Conservation (phyloP, 2,329 filamentous ascomycete genomes). For the Purpureocillium takamizusanense region DNA sequence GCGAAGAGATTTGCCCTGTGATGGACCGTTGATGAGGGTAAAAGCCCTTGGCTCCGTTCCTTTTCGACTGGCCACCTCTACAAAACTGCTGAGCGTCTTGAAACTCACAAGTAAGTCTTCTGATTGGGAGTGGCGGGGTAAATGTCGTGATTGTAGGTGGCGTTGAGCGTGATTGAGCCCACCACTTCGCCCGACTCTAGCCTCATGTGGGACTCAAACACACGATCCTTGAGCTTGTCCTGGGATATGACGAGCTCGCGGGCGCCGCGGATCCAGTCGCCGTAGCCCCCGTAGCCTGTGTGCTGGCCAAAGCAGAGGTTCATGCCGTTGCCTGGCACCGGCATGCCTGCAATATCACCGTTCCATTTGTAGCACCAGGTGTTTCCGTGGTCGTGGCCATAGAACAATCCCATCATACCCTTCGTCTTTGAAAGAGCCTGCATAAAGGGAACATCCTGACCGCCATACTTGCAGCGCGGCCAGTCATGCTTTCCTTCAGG, state of each 20-base stretch:
- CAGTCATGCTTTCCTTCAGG: conserved; percentile 24
- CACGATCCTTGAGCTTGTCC: conserved; percentile 22
- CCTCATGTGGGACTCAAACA: conserved; percentile 51
- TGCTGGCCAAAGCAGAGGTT: conserved; percentile 54
- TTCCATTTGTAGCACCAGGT: conserved; percentile 49
- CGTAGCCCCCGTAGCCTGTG: conserved; percentile 62
- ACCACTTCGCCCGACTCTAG: conserved; percentile 46
- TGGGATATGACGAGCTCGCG: conserved; percentile 44
- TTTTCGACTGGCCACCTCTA: too few relatives aligned
- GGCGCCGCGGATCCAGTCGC: conserved; percentile 51
- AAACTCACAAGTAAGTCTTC: conserved; percentile 14
- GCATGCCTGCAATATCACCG: conserved; percentile 22
- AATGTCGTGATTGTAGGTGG: conserved; percentile 46
- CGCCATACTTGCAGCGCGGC: conserved; percentile 30
- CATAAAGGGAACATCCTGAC: conserved; percentile 55
- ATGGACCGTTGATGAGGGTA: too few relatives aligned
- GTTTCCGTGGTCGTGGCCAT: conserved; percentile 58
- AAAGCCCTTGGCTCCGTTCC: too few relatives aligned
- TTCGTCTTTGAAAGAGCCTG: conserved; percentile 43
- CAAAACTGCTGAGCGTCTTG: too few relatives aligned
- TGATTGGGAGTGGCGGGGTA: conserved; percentile 37
- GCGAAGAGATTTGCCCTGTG: too few relatives aligned
- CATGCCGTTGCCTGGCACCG: conserved; percentile 30
- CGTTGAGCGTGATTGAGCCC: conserved; percentile 45
- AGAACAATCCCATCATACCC: conserved; percentile 50